A percentile compares a stretch with the other conserved stretches of the same genome.
phyloP scores from a whole-genome alignment of 345 rosid species.

The Citrus reticulata region DNA sequence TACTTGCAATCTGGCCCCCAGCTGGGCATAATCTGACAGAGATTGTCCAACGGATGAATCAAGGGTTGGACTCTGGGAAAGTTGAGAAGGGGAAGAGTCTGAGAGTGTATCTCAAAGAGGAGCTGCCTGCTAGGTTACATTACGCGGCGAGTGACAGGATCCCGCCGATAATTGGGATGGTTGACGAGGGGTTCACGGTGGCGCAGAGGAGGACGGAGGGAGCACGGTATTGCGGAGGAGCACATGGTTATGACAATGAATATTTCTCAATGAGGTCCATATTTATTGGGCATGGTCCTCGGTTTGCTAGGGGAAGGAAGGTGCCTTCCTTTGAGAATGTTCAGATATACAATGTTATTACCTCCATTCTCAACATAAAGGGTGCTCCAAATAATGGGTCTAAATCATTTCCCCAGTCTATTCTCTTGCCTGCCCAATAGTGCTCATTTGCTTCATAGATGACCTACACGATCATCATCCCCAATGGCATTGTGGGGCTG shows the following conservation, averaged over 20 bases:
- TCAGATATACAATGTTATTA: constrained; percentile 75
- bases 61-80: constrained; percentile 63
- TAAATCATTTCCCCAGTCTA: constrained; percentile 32
- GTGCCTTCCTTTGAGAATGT: constrained; percentile 93
- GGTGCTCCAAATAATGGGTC: constrained; percentile 89
- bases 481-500: too few species aligned
- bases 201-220: constrained; percentile 59
- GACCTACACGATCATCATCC: too few species aligned
- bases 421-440: constrained; percentile 43
- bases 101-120: constrained; percentile 78
- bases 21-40: constrained; percentile 29
- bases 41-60: constrained; percentile 74
- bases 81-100: constrained; percentile 69
- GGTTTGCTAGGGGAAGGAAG: constrained; percentile 67
- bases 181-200: constrained; percentile 77
- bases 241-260: constrained; percentile 88
- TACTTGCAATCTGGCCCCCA: constrained; percentile 78
- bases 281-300: constrained; percentile 90
- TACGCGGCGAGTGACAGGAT: constrained; percentile 63
- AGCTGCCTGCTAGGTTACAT: constrained; percentile 77
- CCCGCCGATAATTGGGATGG: constrained; percentile 74
- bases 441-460: background rate
- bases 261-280: constrained; percentile 91
- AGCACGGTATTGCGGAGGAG: constrained; percentile 64
- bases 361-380: constrained; percentile 66